Conservation (phyloP, 192 early-diverging fungal species). For the Coemansia sp. region DNA sequence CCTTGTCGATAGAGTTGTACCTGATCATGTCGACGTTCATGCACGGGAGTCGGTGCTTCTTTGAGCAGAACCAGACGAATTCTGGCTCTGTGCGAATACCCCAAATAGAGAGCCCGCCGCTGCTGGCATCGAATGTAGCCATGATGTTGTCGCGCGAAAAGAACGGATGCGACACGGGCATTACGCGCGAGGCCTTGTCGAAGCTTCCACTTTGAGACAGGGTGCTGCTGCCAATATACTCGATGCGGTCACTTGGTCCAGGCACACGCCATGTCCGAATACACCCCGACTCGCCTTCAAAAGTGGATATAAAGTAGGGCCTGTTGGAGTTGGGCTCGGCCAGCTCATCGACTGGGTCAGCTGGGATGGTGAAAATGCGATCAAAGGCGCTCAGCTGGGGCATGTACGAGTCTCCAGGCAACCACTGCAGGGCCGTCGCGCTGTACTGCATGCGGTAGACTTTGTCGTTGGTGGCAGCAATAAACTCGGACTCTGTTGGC, state of each 20-base stretch:
- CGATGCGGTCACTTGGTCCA: conserved; percentile 8
- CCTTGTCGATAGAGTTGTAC: conserved; percentile 59
- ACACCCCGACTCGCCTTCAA: conserved; percentile 19
- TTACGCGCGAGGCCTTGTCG: conserved; percentile 51
- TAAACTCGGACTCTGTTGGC: conserved; percentile 47
- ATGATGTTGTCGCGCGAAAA: conserved; percentile 54
- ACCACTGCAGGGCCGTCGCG: conserved; percentile 27
- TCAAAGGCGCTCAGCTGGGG: conserved; percentile 38
- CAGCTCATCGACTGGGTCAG: conserved; percentile 7
- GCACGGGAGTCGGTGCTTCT: conserved; percentile 49
- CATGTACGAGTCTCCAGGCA: conserved; percentile 26
- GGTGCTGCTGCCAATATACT: conserved; percentile 22
- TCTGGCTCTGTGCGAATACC: conserved; percentile 37
- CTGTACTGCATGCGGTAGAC: conserved; percentile 43
- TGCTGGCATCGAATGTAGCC: conserved; percentile 47
- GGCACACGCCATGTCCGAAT: conserved; percentile 47
- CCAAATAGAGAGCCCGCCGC: conserved; percentile 50
- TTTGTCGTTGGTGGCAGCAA: conserved; percentile 41
- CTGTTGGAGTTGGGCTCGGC: neutral
- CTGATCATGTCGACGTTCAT: conserved; percentile 54
- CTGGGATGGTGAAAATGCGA: conserved; percentile 49
- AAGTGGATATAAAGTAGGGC: conserved; percentile 47
- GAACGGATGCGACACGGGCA: conserved; percentile 51
- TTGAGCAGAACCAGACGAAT: conserved; percentile 51
- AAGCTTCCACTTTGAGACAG: conserved; percentile 22